Percentiles rank a stretch among this genome's conserved stretches.
phyloP scores from a whole-genome alignment of 2,329 filamentous ascomycete species.

The Verticillium isaacii region DNA sequence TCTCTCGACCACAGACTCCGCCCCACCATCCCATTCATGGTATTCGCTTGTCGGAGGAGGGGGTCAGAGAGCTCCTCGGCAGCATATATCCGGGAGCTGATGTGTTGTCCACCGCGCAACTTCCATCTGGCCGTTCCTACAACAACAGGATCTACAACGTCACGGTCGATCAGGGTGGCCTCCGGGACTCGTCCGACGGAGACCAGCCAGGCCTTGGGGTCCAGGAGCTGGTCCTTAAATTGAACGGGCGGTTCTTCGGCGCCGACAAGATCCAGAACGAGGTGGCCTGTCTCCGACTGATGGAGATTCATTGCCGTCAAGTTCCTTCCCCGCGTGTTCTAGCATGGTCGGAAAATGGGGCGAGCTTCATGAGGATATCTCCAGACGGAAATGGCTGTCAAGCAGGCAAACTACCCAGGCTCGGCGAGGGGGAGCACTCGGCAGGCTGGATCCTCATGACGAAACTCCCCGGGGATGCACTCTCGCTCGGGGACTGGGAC shows the following conservation, averaged over 20 bases:
- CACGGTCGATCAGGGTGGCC: slow-evolving; percentile 1
- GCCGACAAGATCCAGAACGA: slow-evolving; percentile 18
- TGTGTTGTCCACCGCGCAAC: slow-evolving; percentile 6
- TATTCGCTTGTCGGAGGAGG: slow-evolving; percentile 8
- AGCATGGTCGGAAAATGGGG: slow-evolving; percentile 17
- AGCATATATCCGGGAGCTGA: slow-evolving; percentile 7
- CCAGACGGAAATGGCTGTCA: background rate
- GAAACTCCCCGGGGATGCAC: slow-evolving; percentile 6
- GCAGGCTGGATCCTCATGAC: slow-evolving; percentile 17
- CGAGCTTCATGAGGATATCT: background rate
- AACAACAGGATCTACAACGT: slow-evolving; percentile 19
- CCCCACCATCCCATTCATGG: slow-evolving; percentile 15
- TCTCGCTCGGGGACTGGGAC: slow-evolving; percentile 10
- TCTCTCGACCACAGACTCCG: slow-evolving; percentile 10
- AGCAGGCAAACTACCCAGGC: background rate
- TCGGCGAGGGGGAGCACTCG: background rate
- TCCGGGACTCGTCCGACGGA: background rate
- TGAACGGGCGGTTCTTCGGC: slow-evolving; percentile 16
- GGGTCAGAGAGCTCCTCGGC: slow-evolving; percentile 8
- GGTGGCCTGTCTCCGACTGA: slow-evolving; percentile 13
- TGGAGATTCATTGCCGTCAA: slow-evolving; percentile 13
- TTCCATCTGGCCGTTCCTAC: slow-evolving; percentile 13
- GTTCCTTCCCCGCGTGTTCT: slow-evolving; percentile 12
- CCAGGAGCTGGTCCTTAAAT: slow-evolving; percentile 14
- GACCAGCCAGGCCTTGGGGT: background rate